Base-by-base conservation (phyloP, 352 stramenopile genomes). In the Pythium chondricola region DNA sequence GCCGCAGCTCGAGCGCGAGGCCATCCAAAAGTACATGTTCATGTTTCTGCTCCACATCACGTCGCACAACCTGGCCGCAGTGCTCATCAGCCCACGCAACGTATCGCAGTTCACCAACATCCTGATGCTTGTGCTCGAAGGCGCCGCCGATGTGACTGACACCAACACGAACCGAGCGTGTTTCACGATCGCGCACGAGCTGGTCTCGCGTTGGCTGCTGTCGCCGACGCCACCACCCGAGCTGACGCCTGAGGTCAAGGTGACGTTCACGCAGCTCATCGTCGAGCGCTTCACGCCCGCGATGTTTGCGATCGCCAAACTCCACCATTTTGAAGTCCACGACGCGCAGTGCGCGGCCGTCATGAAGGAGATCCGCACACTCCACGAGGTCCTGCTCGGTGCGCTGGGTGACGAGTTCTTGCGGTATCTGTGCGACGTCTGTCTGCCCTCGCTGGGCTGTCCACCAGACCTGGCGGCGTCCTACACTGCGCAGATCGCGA, bases 11-110 rank as follows among this genome's bases (percentile, higher is more conserved):
- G 82, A 93, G 45, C 75, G 77, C 13, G 79, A 89, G 43, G 63
- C 71, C 18, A 71, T 82, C 24, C 82, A 90, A 48, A 89, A 90
- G 62, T 88, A 91, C 50, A 29, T 93, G 41, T 91, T 83, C 62
- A 69, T 74, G 52, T 90, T 91, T 55, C 39, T 91, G 43, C 62
- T 90, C 17, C 80, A 93, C 48, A 43, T 93, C 14, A 58, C 82
- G 17, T 67, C 69, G 25, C 79, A 93, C 63, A 57, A 80, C n/a
- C 57, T 93, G 16, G 75, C 85, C 21, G 40, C 46, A 0, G 78
- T 93, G 36, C 58, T 91, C 37, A 62, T 87, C 18, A 87, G 74
- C 42, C 41, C 67, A 1, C 73, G 69, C n/a, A 93, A 93, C 47
- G 67, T 69, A 3, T 55, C 38, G 6, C 74, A 87, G 54, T 44